Evolutionary conservation across 2,329 filamentous ascomycete genomes (phyloP).

Genomic region (Ampelomyces quisqualis): DNA sequence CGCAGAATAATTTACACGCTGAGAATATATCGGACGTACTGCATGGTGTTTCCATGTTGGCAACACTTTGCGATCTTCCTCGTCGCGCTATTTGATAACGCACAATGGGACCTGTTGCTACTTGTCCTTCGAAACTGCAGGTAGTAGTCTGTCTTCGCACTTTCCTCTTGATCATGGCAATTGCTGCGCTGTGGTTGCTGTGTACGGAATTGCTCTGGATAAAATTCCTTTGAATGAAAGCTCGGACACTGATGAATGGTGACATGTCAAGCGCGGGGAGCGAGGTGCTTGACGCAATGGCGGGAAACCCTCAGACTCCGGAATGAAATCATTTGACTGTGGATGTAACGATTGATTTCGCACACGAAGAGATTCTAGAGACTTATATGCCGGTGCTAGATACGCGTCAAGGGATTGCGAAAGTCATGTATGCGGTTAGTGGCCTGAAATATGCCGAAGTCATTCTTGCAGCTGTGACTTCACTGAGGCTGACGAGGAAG

Average conservation of each 20-base stretch:
- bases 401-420: constrained; percentile 8
- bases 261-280: constrained; percentile 8
- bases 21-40: too few relatives aligned
- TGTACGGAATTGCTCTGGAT: constrained; percentile 12
- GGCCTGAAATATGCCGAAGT: constrained; percentile 14
- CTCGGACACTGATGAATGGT: constrained; percentile 11
- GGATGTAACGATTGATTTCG: constrained; percentile 9
- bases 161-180: constrained; percentile 14
- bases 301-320: constrained; percentile 6
- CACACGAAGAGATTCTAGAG: constrained; percentile 1
- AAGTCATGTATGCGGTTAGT: constrained; percentile 5
- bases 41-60: too few relatives aligned
- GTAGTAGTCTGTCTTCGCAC: constrained; percentile 1
- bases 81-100: not conserved
- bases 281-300: constrained; percentile 2
- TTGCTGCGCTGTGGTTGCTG: constrained; percentile 9
- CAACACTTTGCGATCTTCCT: too few relatives aligned
- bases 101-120: constrained; percentile 4
- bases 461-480: not conserved
- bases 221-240: constrained; percentile 15
- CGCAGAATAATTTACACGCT: too few relatives aligned
- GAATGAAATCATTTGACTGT: constrained; percentile 2
- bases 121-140: constrained; percentile 3
- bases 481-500: not conserved
- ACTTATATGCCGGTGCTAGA: constrained; percentile 12